phyloP scores from a whole-genome alignment of 2,329 filamentous ascomycete species.

The Thelonectria discophora region DNA sequence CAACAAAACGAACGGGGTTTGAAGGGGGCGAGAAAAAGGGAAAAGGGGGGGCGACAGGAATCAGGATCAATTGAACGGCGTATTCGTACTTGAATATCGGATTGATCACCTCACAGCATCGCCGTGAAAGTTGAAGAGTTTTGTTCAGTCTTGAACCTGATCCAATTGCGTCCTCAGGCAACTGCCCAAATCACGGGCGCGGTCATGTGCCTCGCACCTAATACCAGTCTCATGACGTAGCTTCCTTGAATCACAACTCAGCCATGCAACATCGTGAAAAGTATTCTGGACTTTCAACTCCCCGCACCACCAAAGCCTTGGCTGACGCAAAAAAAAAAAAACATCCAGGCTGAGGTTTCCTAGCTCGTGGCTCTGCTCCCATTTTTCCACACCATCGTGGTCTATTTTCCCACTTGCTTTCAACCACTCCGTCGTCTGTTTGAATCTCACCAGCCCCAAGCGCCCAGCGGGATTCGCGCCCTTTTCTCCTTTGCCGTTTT shows the following conservation, averaged over 20 bases:
- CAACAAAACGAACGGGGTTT: conserved; percentile 9
- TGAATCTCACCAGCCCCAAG: background rate
- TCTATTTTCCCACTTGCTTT: background rate
- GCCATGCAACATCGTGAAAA: background rate
- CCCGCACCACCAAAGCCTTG: background rate
- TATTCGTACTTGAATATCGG: background rate
- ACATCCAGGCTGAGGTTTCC: background rate
- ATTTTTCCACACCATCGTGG: background rate
- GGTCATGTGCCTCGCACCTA: conserved; percentile 24
- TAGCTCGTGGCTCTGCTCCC: background rate
- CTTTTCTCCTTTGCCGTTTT: conserved; percentile 9
- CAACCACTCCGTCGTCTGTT: background rate
- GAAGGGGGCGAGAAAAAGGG: background rate
- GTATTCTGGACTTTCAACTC: background rate
- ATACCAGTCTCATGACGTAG: conserved; percentile 24
- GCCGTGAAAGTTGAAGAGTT: background rate
- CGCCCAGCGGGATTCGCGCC: background rate
- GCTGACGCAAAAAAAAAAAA: too few relatives aligned
- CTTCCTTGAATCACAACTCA: background rate
- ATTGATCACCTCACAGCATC: too few relatives aligned
- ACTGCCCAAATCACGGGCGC: conserved; percentile 16
- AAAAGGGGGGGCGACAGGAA: background rate
- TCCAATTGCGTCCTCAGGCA: background rate
- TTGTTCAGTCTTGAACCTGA: background rate
- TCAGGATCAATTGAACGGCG: background rate